Conservation (phyloP, 768 basidiomycete genomes). For the Suillus brevipes region DNA sequence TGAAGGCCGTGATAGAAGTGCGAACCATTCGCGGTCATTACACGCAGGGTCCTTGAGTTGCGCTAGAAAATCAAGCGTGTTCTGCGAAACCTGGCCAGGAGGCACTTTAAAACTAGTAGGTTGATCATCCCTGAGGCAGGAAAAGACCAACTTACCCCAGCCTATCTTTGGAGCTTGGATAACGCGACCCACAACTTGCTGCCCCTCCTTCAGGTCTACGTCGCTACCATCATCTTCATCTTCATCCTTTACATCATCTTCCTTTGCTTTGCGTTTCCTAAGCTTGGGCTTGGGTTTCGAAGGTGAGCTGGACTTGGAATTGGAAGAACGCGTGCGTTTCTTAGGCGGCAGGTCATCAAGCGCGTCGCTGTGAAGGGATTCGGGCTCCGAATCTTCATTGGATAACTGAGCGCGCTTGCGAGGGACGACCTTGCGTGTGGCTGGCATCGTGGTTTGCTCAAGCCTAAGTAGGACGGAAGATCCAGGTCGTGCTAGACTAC, state of each 20-base stretch:
- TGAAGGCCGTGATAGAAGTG: not conserved
- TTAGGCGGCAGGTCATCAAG: slow-evolving; percentile 37
- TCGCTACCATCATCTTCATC: slow-evolving; percentile 36
- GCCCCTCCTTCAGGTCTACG: slow-evolving; percentile 57
- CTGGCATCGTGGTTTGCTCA: not conserved
- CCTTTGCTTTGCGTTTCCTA: slow-evolving; percentile 8
- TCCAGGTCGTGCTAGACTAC: too few relatives aligned
- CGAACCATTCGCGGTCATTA: slow-evolving; percentile 84
- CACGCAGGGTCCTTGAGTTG: slow-evolving; percentile 71
- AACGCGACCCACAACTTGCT: slow-evolving; percentile 71
- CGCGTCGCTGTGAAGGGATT: slow-evolving; percentile 43
- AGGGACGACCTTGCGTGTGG: slow-evolving; percentile 1
- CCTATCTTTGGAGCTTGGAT: slow-evolving; percentile 83
- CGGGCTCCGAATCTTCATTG: slow-evolving; percentile 14
- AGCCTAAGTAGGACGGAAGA: too few relatives aligned
- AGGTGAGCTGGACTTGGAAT: slow-evolving; percentile 17
- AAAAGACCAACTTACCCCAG: slow-evolving; percentile 50
- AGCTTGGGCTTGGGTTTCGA: slow-evolving; percentile 26
- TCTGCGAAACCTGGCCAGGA: slow-evolving; percentile 82
- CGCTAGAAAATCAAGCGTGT: slow-evolving; percentile 76
- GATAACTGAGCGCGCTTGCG: slow-evolving; percentile 1
- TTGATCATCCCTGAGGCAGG: not conserved
- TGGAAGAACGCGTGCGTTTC: slow-evolving; percentile 20
- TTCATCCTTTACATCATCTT: slow-evolving; percentile 9
- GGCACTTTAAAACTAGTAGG: slow-evolving; percentile 52